Evolutionary conservation across 2,329 filamentous ascomycete genomes (phyloP).

Genomic region (Corinectria fuckeliana): DNA sequence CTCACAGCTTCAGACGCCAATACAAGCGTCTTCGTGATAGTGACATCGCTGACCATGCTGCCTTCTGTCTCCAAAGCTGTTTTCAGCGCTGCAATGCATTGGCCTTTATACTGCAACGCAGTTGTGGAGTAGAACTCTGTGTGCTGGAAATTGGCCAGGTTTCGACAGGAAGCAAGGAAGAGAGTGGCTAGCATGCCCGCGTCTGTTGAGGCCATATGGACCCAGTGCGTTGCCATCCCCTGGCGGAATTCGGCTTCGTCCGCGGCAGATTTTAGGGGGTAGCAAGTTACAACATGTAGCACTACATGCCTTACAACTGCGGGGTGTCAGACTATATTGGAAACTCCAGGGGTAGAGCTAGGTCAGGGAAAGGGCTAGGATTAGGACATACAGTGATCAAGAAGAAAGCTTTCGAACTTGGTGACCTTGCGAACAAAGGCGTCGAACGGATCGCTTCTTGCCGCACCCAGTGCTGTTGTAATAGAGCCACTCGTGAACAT

Average conservation of each 20-base stretch:
- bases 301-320: slow-evolving; percentile 12
- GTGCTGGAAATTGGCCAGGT: slow-evolving; percentile 16
- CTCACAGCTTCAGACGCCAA: slow-evolving; percentile 8
- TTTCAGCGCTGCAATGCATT: slow-evolving; percentile 22
- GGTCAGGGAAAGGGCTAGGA: background rate
- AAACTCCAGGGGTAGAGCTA: background rate
- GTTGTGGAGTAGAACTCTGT: slow-evolving; percentile 2
- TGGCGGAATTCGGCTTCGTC: slow-evolving; percentile 15
- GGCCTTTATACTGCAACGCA: slow-evolving; percentile 20
- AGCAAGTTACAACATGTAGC: slow-evolving; percentile 3
- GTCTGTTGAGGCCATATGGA: slow-evolving; percentile 26
- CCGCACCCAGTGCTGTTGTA: background rate
- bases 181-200: slow-evolving; percentile 30
- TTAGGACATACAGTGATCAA: slow-evolving; percentile 24
- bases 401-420: slow-evolving; percentile 15
- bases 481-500: background rate
- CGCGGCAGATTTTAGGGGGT: background rate
- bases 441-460: slow-evolving; percentile 22
- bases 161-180: slow-evolving; percentile 26
- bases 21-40: slow-evolving; percentile 29
- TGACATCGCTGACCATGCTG: slow-evolving; percentile 20
- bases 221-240: slow-evolving; percentile 21
- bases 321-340: background rate
- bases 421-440: slow-evolving; percentile 2
- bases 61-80: slow-evolving; percentile 13